Conservation (phyloP, 257 asterid species). For the Avicennia marina region DNA sequence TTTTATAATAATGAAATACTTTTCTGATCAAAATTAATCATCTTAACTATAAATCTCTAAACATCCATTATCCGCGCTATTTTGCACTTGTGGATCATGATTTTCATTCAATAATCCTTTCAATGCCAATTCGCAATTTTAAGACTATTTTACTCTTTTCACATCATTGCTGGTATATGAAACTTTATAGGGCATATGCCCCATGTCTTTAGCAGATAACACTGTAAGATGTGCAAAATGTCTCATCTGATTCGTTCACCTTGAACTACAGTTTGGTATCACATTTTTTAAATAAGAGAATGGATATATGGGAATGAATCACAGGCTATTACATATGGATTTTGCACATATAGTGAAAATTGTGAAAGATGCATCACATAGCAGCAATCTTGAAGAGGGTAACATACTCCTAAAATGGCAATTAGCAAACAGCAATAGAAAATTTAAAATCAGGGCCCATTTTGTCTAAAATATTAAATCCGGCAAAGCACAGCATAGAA, state of each 20-base stretch:
- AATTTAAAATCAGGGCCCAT: background rate
- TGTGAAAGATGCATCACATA: background rate
- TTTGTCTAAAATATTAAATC: background rate
- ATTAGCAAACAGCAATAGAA: background rate
- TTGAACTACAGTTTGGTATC: background rate
- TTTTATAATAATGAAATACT: background rate
- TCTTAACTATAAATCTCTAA: background rate
- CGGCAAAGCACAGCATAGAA: background rate
- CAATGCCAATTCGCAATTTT: too few relatives aligned
- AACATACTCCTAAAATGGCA: background rate
- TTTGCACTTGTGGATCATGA: too few relatives aligned
- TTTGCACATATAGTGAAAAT: background rate
- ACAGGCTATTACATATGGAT: background rate
- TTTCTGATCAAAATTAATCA: background rate
- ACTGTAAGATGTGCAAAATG: background rate
- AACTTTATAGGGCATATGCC: background rate
- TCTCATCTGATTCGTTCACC: background rate
- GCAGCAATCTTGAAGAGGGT: background rate
- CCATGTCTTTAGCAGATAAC: background rate
- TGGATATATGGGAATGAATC: background rate
- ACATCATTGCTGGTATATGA: background rate
- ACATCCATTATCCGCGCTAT: too few relatives aligned
- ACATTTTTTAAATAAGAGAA: background rate
- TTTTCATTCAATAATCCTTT: too few relatives aligned
- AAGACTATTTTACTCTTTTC: background rate